A percentile compares a stretch with the other conserved stretches of the same genome.
phyloP scores from a whole-genome alignment of 129 eudicot species.

The Sambucus nigra region DNA sequence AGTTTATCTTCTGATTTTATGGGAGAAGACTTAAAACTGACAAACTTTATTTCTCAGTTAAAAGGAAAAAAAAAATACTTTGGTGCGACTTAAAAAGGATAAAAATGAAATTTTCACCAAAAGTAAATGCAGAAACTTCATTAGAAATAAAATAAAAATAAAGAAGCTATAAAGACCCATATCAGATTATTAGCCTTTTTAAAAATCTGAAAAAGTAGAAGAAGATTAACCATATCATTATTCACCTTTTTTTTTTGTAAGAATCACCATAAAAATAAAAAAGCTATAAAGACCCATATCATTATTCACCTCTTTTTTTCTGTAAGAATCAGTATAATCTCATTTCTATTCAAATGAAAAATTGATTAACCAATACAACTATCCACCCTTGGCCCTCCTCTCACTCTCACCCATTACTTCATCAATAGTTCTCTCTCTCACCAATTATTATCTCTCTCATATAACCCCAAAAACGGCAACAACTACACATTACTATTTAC shows the following conservation, averaged over 20 bases:
- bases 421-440: no score
- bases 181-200: constrained; percentile 19
- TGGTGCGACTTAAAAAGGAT: background rate
- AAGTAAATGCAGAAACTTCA: constrained; percentile 20
- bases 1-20: background rate
- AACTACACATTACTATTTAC: no score
- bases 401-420: no score
- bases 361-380: no score
- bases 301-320: no score
- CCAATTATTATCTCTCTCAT: no score
- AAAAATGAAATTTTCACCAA: constrained; percentile 11
- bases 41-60: constrained; percentile 10
- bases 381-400: no score
- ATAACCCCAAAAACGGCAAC: no score
- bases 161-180: constrained; percentile 11
- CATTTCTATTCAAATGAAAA: background rate
- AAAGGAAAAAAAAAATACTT: constrained; percentile 8
- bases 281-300: no score
- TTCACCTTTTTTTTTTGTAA: constrained; percentile 18
- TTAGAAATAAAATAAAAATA: constrained; percentile 1
- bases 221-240: constrained; percentile 15
- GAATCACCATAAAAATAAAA: no score
- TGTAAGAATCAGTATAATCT: background rate
- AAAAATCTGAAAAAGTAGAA: constrained; percentile 21
- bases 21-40: constrained; percentile 17